These are phyloP conservation scores for Rheum nobile DNA, from an alignment of 148 eudicot genomes.

Conservation along the genomic window DNA sequence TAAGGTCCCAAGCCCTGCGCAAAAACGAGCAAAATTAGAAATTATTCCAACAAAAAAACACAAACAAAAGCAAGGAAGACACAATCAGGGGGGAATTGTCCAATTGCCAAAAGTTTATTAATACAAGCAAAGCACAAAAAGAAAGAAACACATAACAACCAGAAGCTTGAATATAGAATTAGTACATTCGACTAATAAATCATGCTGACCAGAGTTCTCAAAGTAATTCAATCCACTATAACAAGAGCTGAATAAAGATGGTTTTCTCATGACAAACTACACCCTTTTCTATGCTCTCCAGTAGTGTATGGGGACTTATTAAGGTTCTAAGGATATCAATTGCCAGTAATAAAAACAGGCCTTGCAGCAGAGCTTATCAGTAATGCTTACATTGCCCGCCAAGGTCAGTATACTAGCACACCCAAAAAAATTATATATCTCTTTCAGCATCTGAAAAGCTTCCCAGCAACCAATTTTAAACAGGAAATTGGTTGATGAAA, in stretches of 20 bases:
- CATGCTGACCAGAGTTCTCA: not conserved
- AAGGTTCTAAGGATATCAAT: not conserved
- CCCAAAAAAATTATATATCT: too few relatives aligned
- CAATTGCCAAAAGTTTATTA: not conserved
- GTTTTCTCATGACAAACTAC: not conserved
- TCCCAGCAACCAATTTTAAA: not conserved
- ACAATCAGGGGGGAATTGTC: not conserved
- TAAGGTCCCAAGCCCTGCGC: slow-evolving; percentile 91
- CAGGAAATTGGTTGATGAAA: not conserved
- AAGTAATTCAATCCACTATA: not conserved
- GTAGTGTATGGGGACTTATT: not conserved
- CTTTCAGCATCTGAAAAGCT: too few relatives aligned
- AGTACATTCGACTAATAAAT: not conserved
- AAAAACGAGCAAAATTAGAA: not conserved
- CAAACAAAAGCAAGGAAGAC: not conserved
- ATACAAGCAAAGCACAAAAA: not conserved
- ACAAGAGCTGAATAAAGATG: not conserved
- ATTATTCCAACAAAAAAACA: not conserved
- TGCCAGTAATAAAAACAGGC: not conserved
- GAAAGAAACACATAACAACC: not conserved
- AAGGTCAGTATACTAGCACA: not conserved
- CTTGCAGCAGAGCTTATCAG: not conserved
- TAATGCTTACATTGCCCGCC: not conserved
- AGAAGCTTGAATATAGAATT: not conserved
- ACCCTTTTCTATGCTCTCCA: not conserved